Percentiles rank a stretch among this genome's conserved stretches.
Evolutionary conservation across 2,329 filamentous ascomycete genomes (phyloP).

Genomic region (Tolypocladium guangdongense): DNA sequence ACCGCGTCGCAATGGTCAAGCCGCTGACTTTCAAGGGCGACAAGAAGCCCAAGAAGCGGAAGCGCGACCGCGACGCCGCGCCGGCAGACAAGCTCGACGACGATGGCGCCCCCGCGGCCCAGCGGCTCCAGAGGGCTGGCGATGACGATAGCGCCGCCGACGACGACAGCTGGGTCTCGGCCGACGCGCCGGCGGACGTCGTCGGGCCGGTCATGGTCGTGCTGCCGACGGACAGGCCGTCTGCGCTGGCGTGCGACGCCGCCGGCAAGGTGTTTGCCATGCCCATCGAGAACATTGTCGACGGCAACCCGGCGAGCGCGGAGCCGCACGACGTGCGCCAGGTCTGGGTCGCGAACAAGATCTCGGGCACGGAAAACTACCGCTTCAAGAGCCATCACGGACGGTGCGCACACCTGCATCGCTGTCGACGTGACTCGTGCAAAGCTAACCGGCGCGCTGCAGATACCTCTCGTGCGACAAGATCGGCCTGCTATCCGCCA

Average conservation of each 20-base stretch:
- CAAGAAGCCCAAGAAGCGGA: constrained; percentile 88
- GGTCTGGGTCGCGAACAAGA: constrained; percentile 83
- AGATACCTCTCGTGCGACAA: constrained; percentile 83
- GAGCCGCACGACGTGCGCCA: constrained; percentile 94
- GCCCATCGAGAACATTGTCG: constrained; percentile 76
- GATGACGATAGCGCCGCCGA: constrained; percentile 31
- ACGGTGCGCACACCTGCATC: constrained; percentile 37
- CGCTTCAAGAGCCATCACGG: constrained; percentile 88
- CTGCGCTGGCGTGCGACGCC: constrained; percentile 74
- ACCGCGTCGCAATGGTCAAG: constrained; percentile 58
- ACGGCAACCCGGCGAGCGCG: constrained; percentile 68
- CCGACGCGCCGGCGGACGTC: constrained; percentile 63
- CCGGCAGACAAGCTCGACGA: constrained; percentile 29
- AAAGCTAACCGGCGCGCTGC: neutral
- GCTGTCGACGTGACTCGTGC: neutral
- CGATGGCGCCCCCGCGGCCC: constrained; percentile 21
- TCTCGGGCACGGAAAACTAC: constrained; percentile 70
- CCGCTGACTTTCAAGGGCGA: constrained; percentile 94
- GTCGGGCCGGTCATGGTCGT: constrained; percentile 75
- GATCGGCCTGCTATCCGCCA: constrained; percentile 66
- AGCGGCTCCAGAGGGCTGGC: constrained; percentile 11
- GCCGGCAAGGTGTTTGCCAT: constrained; percentile 79
- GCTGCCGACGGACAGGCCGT: constrained; percentile 61
- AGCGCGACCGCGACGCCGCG: constrained; percentile 45
- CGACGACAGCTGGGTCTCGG: constrained; percentile 88